Base-by-base conservation (phyloP, 2,329 filamentous ascomycete genomes). In the Thermomyces lanuginosus region DNA sequence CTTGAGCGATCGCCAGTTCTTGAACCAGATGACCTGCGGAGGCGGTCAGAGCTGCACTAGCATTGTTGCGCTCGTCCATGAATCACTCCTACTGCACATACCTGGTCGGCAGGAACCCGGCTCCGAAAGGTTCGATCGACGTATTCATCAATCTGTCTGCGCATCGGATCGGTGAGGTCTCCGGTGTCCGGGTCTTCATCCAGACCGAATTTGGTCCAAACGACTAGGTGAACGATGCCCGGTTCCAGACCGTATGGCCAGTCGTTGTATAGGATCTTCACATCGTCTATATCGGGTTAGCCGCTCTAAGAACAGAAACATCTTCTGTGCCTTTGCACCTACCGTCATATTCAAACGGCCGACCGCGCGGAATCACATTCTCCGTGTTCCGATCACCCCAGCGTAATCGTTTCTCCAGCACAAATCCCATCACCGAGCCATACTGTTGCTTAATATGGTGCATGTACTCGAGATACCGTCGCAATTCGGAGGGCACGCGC, bases 191-290 rank as follows among this genome's bases (percentile, higher is more conserved):
- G 51, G 40, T 89, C 74, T 31, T 83, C 77, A 28, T 72, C 64
- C 13, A 93, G 60, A 24, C 67, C 63, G 44, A 92, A 92, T 52
- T 92, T 92, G 24, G 79, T 89, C 86, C 86, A 95, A 8, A 92
- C 72, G 4, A 92, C 80, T 2, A 93, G 60, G 48, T 93, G 86
- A 9, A 80, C 68, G 36, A 92, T 84, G 27, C 67, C 63, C 24
- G 60, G 46, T 41, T 89, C 81, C 28, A 93, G 63, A 0, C 81
- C 83, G 44, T 93, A 95, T 1, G 86, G 86, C 80, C 83, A 93
- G 61, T 95, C 84, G 46, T 95, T 95, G 54, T 68, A 70, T 21
- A 92, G 51, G 24, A 92, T 73, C 49, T 72, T 82, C 41, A 75
- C 56, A 43, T 89, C 76, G 24, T 56, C 63, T 63, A 34, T 21